Conservation (phyloP, 192 early-diverging fungal genomes). For the Geosiphon pyriformis region DNA sequence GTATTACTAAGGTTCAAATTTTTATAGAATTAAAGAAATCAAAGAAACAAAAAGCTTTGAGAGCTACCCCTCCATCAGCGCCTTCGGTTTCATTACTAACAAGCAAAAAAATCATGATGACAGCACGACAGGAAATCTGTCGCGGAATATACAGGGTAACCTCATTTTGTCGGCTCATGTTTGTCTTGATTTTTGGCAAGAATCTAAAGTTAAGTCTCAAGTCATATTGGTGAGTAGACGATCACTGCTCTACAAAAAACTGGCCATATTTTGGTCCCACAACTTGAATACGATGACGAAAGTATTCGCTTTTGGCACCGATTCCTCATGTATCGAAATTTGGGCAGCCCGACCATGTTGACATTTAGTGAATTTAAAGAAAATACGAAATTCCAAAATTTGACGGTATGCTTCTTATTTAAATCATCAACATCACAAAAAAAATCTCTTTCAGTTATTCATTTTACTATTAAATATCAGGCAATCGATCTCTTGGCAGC, state of each 20-base stretch:
- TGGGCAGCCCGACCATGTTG: conserved; percentile 21
- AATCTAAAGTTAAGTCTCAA: not conserved
- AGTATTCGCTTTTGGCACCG: conserved; percentile 18
- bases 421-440: no score
- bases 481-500: conserved; percentile 8
- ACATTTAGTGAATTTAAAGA: conserved; percentile 16
- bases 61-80: not conserved
- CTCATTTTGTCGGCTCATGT: not conserved
- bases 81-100: conserved; percentile 6
- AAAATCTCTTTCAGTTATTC: no score
- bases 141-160: conserved; percentile 22
- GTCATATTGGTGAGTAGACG: not conserved
- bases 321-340: conserved; percentile 12
- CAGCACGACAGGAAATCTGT: conserved; percentile 21
- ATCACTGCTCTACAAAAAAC: conserved; percentile 20
- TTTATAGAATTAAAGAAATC: conserved; percentile 7
- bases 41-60: conserved; percentile 1
- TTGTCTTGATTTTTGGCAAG: not conserved
- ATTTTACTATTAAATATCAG: no score
- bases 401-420: conserved; percentile 9
- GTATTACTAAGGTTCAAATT: not conserved
- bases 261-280: not conserved
- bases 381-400: conserved; percentile 5
- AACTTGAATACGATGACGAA: conserved; percentile 23
- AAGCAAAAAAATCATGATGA: conserved; percentile 1